Percentiles rank a stretch among this genome's conserved stretches.
phyloP scores from a whole-genome alignment of 1,139 yeast species.

The Yarrowia galli region DNA sequence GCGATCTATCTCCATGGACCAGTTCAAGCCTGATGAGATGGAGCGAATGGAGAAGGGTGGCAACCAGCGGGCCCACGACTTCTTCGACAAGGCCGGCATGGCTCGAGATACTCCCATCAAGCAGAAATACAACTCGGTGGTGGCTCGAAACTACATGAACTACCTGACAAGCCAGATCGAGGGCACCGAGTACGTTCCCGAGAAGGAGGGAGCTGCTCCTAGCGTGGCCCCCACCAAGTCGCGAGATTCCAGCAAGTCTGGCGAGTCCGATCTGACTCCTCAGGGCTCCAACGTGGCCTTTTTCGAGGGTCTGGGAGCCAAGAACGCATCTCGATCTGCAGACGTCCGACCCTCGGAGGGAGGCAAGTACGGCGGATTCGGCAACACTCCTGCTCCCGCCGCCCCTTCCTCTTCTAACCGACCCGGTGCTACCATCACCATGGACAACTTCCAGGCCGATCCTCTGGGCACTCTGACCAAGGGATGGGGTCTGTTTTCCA shows the following conservation, averaged over 20 bases:
- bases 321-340: slow-evolving; percentile 76
- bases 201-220: slow-evolving; percentile 59
- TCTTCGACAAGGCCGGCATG: slow-evolving; percentile 76
- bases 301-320: slow-evolving; percentile 78
- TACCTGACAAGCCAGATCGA: slow-evolving; percentile 76
- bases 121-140: slow-evolving; percentile 81
- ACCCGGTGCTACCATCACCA: slow-evolving; percentile 54
- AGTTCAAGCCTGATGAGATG: slow-evolving; percentile 90
- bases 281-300: slow-evolving; percentile 72
- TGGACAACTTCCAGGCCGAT: slow-evolving; percentile 81
- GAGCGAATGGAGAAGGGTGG: slow-evolving; percentile 95
- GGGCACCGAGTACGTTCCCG: slow-evolving; percentile 68
- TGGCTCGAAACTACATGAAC: slow-evolving; percentile 94
- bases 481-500: slow-evolving; percentile 94
- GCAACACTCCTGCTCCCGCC: slow-evolving; percentile 72
- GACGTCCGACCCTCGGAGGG: slow-evolving; percentile 92
- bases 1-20: slow-evolving; percentile 96
- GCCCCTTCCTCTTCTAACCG: slow-evolving; percentile 44
- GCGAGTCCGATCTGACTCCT: slow-evolving; percentile 36
- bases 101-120: slow-evolving; percentile 69
- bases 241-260: neutral
- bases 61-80: slow-evolving; percentile 74
- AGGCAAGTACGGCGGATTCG: slow-evolving; percentile 91
- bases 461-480: slow-evolving; percentile 87
- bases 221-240: slow-evolving; percentile 49